Evolutionary conservation across 345 rosid species (phyloP), one percentile per base, ranked within the genome.

Genomic region (Combretum micranthum): DNA sequence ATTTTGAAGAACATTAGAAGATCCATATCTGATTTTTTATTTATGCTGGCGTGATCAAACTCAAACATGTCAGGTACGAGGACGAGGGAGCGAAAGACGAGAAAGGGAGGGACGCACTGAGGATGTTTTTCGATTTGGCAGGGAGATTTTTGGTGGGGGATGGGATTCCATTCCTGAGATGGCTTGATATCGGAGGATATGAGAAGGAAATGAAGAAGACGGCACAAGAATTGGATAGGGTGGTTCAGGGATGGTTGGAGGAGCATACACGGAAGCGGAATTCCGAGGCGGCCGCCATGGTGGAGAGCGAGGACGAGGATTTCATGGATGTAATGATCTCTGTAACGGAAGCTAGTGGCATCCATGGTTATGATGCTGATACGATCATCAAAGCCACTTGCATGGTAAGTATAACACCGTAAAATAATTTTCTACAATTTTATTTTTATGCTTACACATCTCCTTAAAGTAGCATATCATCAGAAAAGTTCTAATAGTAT

Each of bases 221-320:
- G 0, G 64, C 66, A 4, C 54, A 59, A 19, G 64, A 65, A 6
- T 6, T 79, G 4, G 78, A 79, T 44, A 12, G 1, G 23, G 45
- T 60, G 15, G 56, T 49, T 37, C 57, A 62, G 17, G 50, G 19
- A 49, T 79, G 80, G 78, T 56, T 79, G 47, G 55, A 72, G 4
- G 76, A 79, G 65, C 83, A 73, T 54, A 73, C 62, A 64, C 44
- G 60, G n/a, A 76, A 56, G 25, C 70, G 53, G 47, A 61, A 16
- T 20, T 43, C 32, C 0, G 46, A 42, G 14, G 26, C 15, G 2
- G 45, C 44, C n/a, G n/a, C n/a, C 21, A 17, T 19, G 16, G 47
- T 15, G 15, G 20, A 4, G 5, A n/a, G 11, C 0, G 20, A n/a
- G n/a, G n/a, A 70, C 3, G 55, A 66, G n/a, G 77, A 73, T 39